Percentiles rank a stretch among this genome's conserved stretches.
These are phyloP conservation scores for Thielaviopsis ethacetica DNA, from an alignment of 2,329 filamentous ascomycete genomes.

Conservation along the genomic window DNA sequence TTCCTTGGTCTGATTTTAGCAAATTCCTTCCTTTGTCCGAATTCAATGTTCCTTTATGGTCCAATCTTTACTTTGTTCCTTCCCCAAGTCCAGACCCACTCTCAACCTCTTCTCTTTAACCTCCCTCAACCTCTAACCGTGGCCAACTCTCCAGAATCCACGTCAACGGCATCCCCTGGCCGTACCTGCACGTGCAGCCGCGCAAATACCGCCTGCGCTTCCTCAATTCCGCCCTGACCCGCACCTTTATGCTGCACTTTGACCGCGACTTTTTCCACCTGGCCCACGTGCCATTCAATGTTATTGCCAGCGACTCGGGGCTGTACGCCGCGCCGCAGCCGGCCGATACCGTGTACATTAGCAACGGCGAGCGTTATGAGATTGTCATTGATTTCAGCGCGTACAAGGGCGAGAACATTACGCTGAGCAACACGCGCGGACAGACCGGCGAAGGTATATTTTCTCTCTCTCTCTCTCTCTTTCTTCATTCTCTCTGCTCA, in stretches of 20 bases:
- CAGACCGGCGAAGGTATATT: constrained; percentile 8
- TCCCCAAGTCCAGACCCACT: too few species aligned
- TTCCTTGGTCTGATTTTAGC: too few species aligned
- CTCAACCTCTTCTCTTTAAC: neutral
- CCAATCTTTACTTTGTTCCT: too few species aligned
- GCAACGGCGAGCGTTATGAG: constrained; percentile 42
- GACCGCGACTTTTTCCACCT: constrained; percentile 18
- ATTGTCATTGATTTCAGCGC: constrained; percentile 37
- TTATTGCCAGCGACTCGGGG: constrained; percentile 38
- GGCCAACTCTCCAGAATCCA: neutral
- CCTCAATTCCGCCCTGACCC: constrained; percentile 31
- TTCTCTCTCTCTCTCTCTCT: neutral
- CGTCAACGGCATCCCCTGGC: constrained; percentile 40
- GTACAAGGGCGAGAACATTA: constrained; percentile 31
- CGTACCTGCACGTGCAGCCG: constrained; percentile 39
- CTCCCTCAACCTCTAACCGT: neutral
- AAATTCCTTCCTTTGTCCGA: neutral
- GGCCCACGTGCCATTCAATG: constrained; percentile 27
- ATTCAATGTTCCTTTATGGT: too few species aligned
- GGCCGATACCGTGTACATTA: constrained; percentile 19
- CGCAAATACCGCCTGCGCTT: constrained; percentile 43
- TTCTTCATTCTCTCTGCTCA: neutral
- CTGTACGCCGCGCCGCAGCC: constrained; percentile 21
- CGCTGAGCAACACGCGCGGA: constrained; percentile 17
- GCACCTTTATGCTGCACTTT: constrained; percentile 32